These are phyloP conservation scores for Crithidia brevicula DNA, from an alignment of 208 protist species.

Conservation along the genomic window DNA sequence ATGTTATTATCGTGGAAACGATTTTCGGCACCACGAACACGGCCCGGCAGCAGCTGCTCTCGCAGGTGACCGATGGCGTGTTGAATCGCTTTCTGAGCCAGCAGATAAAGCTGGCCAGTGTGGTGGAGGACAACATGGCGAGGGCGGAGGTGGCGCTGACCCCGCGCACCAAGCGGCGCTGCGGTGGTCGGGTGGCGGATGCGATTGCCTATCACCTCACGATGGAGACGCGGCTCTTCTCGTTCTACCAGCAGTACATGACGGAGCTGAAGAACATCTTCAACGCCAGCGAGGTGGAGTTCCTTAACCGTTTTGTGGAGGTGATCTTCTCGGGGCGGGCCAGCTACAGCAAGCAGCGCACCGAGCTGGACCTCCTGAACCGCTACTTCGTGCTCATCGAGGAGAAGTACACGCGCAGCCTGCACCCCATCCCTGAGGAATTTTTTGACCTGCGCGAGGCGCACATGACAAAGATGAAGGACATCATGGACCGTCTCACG, in stretches of 20 bases:
- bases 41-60: constrained; percentile 81
- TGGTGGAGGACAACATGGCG: constrained; percentile 52
- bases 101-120: constrained; percentile 81
- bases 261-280: constrained; percentile 62
- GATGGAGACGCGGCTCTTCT: constrained; percentile 65
- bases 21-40: constrained; percentile 81
- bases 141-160: constrained; percentile 64
- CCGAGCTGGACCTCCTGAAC: constrained; percentile 67
- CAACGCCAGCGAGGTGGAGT: constrained; percentile 60
- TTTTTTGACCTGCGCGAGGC: constrained; percentile 80
- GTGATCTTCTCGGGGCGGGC: constrained; percentile 63
- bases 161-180: constrained; percentile 65
- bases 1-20: constrained; percentile 83
- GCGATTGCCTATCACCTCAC: constrained; percentile 80
- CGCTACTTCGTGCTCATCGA: constrained; percentile 78
- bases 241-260: constrained; percentile 70
- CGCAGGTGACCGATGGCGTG: constrained; percentile 75
- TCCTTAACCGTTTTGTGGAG: constrained; percentile 61
- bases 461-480: constrained; percentile 85
- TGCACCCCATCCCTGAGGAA: constrained; percentile 72
- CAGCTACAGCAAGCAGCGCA: constrained; percentile 41
- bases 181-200: constrained; percentile 61
- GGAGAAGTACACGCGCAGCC: constrained; percentile 78
- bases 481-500: constrained; percentile 60
- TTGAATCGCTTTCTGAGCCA: constrained; percentile 80